These are phyloP conservation scores for Taphrina confusa DNA, from an alignment of 1,139 yeast species.

Conservation along the genomic window DNA sequence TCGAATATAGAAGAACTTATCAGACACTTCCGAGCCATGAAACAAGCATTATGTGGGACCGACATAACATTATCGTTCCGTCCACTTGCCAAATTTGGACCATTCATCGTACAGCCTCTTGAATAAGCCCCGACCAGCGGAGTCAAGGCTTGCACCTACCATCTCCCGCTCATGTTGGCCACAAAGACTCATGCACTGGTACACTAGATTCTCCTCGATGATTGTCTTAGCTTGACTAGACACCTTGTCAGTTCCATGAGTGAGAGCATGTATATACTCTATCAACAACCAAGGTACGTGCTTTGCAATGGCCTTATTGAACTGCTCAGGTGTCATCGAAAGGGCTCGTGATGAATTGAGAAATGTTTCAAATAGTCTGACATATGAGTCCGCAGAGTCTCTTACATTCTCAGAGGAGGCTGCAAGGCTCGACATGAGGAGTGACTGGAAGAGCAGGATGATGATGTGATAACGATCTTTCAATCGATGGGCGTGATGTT, in stretches of 20 bases:
- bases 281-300: conserved; percentile 33
- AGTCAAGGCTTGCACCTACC: conserved; percentile 70
- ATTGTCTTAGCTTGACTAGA: conserved; percentile 53
- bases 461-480: conserved; percentile 23
- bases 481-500: conserved; percentile 21
- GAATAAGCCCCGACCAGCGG: conserved; percentile 68
- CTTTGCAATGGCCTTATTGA: conserved; percentile 29
- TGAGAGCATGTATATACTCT: conserved; percentile 7
- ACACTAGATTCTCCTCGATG: conserved; percentile 60
- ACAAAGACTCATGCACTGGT: conserved; percentile 63
- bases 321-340: conserved; percentile 16
- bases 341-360: conserved; percentile 5
- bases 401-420: background rate
- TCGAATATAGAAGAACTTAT: too few species aligned
- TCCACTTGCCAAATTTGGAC: conserved; percentile 81
- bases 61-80: conserved; percentile 53
- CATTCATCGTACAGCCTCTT: conserved; percentile 70
- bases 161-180: conserved; percentile 66
- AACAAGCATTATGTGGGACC: too few species aligned
- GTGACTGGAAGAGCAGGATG: conserved; percentile 10
- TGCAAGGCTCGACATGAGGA: background rate
- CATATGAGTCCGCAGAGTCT: background rate
- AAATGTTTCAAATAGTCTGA: conserved; percentile 20
- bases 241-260: background rate
- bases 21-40: too few species aligned